Percentiles rank a stretch among this genome's conserved stretches.
Conservation (phyloP, 305 asterid species). For the Stenogyne calaminthoides region DNA sequence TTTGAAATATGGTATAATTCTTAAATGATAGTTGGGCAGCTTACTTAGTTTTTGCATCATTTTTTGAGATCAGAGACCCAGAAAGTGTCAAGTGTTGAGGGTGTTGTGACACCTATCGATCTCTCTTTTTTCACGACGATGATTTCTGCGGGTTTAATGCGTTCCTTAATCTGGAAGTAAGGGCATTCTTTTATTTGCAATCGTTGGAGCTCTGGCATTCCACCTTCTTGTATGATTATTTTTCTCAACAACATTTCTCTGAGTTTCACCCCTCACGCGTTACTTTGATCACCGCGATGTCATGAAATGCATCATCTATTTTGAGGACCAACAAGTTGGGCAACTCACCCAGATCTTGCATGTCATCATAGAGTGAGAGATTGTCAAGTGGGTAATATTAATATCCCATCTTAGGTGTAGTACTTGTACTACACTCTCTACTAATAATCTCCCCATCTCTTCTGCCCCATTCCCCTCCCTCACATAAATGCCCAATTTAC, state of each 20-base stretch:
- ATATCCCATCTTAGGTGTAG: neutral
- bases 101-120: too few relatives aligned
- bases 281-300: neutral
- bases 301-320: neutral
- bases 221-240: neutral
- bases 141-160: too few relatives aligned
- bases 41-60: too few relatives aligned
- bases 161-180: too few relatives aligned
- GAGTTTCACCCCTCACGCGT: neutral
- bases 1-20: too few relatives aligned
- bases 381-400: neutral
- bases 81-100: too few relatives aligned
- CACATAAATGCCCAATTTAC: neutral
- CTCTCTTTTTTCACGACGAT: too few relatives aligned
- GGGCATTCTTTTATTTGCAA: neutral
- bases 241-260: neutral
- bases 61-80: too few relatives aligned
- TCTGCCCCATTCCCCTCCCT: neutral
- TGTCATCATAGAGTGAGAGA: neutral
- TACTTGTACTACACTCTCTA: neutral
- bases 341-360: neutral
- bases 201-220: neutral
- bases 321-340: neutral
- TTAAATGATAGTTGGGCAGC: too few relatives aligned
- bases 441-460: too few relatives aligned